Percentiles rank a stretch among this genome's conserved stretches.
Evolutionary conservation across 768 basidiomycete species (phyloP).

Genomic region (Austroboletus festivus): DNA sequence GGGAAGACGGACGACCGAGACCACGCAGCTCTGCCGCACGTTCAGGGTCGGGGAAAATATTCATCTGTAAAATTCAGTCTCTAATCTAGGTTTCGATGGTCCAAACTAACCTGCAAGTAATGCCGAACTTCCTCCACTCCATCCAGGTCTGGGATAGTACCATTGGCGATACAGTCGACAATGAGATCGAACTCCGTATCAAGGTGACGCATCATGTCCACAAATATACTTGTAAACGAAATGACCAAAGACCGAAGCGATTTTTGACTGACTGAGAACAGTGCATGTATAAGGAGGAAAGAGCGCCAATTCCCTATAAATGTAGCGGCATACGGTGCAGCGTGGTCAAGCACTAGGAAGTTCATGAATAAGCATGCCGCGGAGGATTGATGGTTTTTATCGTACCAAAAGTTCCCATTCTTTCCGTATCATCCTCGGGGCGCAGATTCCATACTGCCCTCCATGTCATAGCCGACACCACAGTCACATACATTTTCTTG

Average conservation of each 20-base stretch:
- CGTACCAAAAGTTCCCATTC: too few relatives aligned
- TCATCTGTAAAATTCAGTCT: not conserved
- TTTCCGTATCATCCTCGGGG: too few relatives aligned
- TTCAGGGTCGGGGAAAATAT: not conserved
- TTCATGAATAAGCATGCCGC: not conserved
- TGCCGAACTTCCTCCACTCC: not conserved
- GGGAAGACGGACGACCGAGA: conserved; percentile 3
- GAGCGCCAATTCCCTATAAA: conserved; percentile 2
- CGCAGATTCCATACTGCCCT: too few relatives aligned
- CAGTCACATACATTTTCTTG: too few relatives aligned
- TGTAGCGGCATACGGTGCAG: not conserved
- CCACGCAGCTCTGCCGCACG: conserved; percentile 8
- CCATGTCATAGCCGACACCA: too few relatives aligned
- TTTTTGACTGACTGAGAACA: not conserved
- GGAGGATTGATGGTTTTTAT: not conserved
- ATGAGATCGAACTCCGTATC: not conserved
- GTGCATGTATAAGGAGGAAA: conserved; percentile 4
- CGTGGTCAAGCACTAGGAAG: conserved; percentile 2
- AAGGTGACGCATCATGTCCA: not conserved
- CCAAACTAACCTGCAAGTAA: not conserved
- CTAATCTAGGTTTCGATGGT: too few relatives aligned
- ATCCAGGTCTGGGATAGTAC: not conserved
- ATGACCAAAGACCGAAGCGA: not conserved
- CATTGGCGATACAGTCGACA: not conserved
- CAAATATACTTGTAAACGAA: not conserved